phyloP scores from a whole-genome alignment of 2,329 filamentous ascomycete genomes.

The Penicillium sclerotigenum region DNA sequence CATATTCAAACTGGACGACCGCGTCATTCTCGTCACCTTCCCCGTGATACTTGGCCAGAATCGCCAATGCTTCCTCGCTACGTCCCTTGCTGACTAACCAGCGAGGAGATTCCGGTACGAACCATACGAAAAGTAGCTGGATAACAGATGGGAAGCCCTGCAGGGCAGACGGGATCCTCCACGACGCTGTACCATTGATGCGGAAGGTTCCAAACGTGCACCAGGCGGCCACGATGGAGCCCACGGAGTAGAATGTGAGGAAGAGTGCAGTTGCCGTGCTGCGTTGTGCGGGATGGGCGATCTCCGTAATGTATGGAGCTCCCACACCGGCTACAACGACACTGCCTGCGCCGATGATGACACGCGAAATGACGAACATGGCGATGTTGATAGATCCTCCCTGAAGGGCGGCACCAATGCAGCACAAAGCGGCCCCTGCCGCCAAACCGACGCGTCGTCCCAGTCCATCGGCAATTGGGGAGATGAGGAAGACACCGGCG shows the following conservation, averaged over 20 bases:
- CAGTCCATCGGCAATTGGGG: too few species aligned
- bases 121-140: constrained; percentile 1
- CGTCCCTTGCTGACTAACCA: constrained; percentile 63
- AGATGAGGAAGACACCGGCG: too few species aligned
- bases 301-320: neutral
- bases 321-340: too few species aligned
- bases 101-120: constrained; percentile 62
- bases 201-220: neutral
- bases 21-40: constrained; percentile 53
- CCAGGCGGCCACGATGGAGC: neutral
- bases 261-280: neutral
- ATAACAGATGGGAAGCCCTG: constrained; percentile 6
- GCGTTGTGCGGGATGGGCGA: neutral
- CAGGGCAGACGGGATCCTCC: constrained; percentile 15
- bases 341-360: too few species aligned
- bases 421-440: too few species aligned
- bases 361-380: too few species aligned
- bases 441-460: too few species aligned
- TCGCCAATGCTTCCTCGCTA: constrained; percentile 58
- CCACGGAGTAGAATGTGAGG: neutral
- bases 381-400: too few species aligned
- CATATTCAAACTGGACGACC: constrained; percentile 57
- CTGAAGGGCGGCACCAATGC: too few species aligned
- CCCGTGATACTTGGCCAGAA: constrained; percentile 62
- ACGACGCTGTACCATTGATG: constrained; percentile 28